Conservation (phyloP, 2,329 filamentous ascomycete genomes). For the Diaporthe vaccinii region DNA sequence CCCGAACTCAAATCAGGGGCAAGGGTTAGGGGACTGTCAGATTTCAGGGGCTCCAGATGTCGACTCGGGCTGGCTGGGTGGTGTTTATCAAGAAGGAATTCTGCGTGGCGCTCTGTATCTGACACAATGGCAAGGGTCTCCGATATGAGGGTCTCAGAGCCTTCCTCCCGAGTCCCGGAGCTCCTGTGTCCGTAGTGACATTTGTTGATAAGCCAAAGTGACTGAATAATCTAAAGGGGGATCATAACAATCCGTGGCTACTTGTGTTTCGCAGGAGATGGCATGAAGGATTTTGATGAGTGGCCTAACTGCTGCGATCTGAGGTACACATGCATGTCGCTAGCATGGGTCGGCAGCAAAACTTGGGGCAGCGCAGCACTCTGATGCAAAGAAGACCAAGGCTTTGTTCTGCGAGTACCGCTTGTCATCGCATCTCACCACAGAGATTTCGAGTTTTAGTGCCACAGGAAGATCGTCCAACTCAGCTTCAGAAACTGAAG, state of each 20-base stretch:
- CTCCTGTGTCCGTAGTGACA: neutral
- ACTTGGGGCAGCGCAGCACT: neutral
- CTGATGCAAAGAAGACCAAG: neutral
- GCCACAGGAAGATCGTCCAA: neutral
- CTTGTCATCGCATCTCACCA: no score
- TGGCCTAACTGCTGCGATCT: neutral
- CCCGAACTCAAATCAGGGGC: constrained; percentile 30
- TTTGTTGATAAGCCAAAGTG: neutral
- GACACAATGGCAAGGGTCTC: constrained; percentile 11
- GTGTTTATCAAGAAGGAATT: neutral
- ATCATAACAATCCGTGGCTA: neutral
- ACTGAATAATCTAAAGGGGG: neutral
- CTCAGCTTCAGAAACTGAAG: neutral
- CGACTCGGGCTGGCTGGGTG: neutral
- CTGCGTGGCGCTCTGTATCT: constrained; percentile 18
- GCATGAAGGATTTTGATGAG: neutral
- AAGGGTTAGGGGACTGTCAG: constrained; percentile 28
- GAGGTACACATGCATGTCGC: neutral
- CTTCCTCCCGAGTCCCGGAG: constrained; percentile 5
- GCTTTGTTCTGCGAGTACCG: neutral
- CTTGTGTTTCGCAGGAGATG: neutral
- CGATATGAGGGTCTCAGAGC: constrained; percentile 23
- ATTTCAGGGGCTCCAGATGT: constrained; percentile 31
- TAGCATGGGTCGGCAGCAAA: neutral
- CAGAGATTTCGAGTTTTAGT: neutral